Evolutionary conservation across 2,329 filamentous ascomycete genomes (phyloP), one percentile per base, ranked within the genome.

Genomic region (Elsinoe necatrix): DNA sequence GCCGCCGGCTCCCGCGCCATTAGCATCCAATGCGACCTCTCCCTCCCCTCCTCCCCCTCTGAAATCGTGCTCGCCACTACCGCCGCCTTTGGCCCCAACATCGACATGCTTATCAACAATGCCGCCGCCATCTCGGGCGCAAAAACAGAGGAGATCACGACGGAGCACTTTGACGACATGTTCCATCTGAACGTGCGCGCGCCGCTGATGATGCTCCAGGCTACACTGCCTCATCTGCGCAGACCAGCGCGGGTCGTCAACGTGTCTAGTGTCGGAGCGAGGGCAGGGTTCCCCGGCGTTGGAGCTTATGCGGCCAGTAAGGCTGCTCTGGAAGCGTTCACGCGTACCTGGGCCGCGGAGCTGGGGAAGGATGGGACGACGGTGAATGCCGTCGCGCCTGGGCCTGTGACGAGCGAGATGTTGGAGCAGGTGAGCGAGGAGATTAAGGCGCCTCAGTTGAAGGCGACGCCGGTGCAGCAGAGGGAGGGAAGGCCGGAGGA

Each of bases 251-350:
- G 80, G 6, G 79, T 85, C 59, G 77, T 84, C 69, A 84, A 83
- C 67, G 76, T 85, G 59, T 74, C 74, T 12, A 82, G 77, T 1
- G 73, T 84, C 1, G 80, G 73, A 8, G 75, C 73, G 0, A 70
- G 80, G 0, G 62, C 62, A 1, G 78, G 76, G 0, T 76, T 79
- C 58, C 65, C 72, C 1, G 65, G 69, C 0, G 60, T 79, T 2
- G 71, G 75, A 1, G 65, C 81, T 2, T 85, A 84, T 65, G 74
- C 73, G 47, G 75, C 77, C 0, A 78, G 75, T 3, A 85, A 85
- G 64, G 80, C 79, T 0, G 82, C 80, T 4, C 65, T 85, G 14
- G 81, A 85, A 65, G 79, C 76, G 0, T 66, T 84, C 56, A 85
- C 82, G 8, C 71, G 81, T 5, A 76, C 72, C 43, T 80, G 80